Percentiles rank a stretch among this genome's conserved stretches.
These are phyloP conservation scores for Boletus nobilissimus DNA, from an alignment of 1,284 basidiomycete species.

Conservation along the genomic window DNA sequence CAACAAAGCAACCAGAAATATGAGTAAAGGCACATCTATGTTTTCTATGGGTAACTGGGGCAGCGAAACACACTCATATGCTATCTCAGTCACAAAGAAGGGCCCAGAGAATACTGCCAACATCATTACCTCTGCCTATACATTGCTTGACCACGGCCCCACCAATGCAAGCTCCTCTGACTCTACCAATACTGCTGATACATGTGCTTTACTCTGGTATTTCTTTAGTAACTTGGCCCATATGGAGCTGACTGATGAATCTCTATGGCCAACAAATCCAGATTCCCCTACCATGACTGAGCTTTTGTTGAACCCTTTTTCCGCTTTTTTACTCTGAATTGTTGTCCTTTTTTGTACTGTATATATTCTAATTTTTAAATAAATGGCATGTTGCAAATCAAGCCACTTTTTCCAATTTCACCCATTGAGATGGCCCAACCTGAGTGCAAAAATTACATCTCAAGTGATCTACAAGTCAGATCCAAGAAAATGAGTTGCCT, in stretches of 20 bases:
- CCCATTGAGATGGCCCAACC: too few species aligned
- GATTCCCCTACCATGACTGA: too few species aligned
- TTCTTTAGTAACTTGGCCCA: not conserved
- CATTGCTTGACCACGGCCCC: not conserved
- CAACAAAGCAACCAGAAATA: conserved; percentile 27
- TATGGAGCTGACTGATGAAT: not conserved
- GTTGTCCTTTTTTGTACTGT: too few species aligned
- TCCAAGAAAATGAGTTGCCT: too few species aligned
- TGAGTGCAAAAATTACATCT: too few species aligned
- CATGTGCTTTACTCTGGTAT: conserved; percentile 15
- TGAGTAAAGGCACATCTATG: conserved; percentile 18
- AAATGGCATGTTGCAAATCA: too few species aligned
- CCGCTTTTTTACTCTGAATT: too few species aligned
- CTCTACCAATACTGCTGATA: not conserved
- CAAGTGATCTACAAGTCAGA: too few species aligned
- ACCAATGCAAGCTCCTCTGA: not conserved
- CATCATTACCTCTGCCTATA: conserved; percentile 1
- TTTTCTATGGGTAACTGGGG: conserved; percentile 23
- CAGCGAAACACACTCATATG: not conserved
- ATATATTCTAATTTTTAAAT: too few species aligned
- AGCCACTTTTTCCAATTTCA: too few species aligned
- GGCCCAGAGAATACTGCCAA: conserved; percentile 12
- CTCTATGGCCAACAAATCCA: not conserved
- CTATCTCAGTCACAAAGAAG: conserved; percentile 2
- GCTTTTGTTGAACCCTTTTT: too few species aligned